A percentile compares a stretch with the other conserved stretches of the same genome.
Conservation (phyloP, 2,329 filamentous ascomycete genomes). For the Cladosporium sp. region DNA sequence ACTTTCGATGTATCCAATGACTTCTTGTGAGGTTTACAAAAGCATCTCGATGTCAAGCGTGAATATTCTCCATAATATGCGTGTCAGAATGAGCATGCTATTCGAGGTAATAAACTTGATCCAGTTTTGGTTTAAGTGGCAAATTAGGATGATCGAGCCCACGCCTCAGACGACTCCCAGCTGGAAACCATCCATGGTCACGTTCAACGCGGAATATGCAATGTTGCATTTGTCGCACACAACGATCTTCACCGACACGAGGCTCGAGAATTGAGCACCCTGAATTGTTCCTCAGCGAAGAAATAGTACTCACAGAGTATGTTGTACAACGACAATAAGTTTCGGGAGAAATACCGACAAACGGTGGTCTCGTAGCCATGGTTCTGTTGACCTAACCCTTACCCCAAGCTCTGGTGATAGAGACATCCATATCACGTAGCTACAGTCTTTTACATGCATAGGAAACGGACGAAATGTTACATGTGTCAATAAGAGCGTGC, state of each 20-base stretch:
- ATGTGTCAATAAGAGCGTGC: no score
- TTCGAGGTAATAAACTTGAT: background rate
- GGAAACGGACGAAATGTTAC: background rate
- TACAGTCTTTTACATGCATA: background rate
- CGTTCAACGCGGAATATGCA: background rate
- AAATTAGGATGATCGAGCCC: no score
- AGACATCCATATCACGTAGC: background rate
- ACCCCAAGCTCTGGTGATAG: background rate
- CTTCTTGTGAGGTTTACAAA: background rate
- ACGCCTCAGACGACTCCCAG: background rate
- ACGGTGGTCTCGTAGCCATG: background rate
- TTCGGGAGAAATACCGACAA: background rate
- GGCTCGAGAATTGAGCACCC: background rate
- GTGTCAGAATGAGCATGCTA: background rate
- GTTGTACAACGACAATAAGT: background rate
- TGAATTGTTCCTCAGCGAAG: background rate
- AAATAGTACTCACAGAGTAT: background rate
- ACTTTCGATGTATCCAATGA: background rate
- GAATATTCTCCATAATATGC: background rate
- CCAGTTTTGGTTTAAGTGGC: background rate
- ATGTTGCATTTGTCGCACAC: background rate
- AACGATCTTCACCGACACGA: background rate
- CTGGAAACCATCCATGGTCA: background rate
- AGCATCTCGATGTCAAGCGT: background rate
- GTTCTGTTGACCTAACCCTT: background rate